Percentiles rank a stretch among this genome's conserved stretches.
Evolutionary conservation across 208 protist genomes (phyloP).

Genomic region (Wallacemonas sp.): DNA sequence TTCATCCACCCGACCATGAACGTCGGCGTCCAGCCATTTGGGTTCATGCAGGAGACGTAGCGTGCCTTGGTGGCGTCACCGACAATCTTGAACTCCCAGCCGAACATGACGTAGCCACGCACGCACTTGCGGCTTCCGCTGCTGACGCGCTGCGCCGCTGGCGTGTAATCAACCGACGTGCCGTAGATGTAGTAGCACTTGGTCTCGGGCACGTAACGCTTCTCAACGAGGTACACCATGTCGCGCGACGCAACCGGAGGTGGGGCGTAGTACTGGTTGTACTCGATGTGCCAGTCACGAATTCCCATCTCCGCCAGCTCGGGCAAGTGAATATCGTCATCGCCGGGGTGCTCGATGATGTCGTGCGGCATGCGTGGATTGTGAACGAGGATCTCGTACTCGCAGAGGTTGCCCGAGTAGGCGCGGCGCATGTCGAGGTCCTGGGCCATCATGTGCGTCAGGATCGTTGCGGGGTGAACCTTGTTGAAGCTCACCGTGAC

Average conservation of each 20-base stretch:
- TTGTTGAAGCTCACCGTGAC: conserved; percentile 62
- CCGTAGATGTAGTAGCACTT: conserved; percentile 80
- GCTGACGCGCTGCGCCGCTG: conserved; percentile 32
- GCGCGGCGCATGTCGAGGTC: conserved; percentile 45
- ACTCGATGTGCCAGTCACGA: conserved; percentile 70
- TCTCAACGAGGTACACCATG: conserved; percentile 75
- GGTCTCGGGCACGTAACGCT: conserved; percentile 68
- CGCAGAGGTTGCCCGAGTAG: conserved; percentile 61
- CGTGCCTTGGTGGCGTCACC: conserved; percentile 51
- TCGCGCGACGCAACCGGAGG: conserved; percentile 73
- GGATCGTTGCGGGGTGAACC: conserved; percentile 42
- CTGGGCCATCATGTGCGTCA: conserved; percentile 64
- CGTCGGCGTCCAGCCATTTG: conserved; percentile 81
- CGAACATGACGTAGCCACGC: conserved; percentile 53
- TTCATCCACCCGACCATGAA: conserved; percentile 89
- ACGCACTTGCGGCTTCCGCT: conserved; percentile 30
- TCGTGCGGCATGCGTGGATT: conserved; percentile 44
- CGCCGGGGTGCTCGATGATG: conserved; percentile 21
- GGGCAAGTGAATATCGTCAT: conserved; percentile 52
- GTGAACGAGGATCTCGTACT: conserved; percentile 59
- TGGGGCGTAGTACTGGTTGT: conserved; percentile 68
- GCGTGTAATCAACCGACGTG: conserved; percentile 76
- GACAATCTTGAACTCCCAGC: conserved; percentile 59
- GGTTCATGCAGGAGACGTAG: conserved; percentile 85
- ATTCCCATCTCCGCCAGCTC: conserved; percentile 37